These are phyloP conservation scores for Podaxis rugospora DNA, from an alignment of 768 basidiomycete species.

Conservation along the genomic window DNA sequence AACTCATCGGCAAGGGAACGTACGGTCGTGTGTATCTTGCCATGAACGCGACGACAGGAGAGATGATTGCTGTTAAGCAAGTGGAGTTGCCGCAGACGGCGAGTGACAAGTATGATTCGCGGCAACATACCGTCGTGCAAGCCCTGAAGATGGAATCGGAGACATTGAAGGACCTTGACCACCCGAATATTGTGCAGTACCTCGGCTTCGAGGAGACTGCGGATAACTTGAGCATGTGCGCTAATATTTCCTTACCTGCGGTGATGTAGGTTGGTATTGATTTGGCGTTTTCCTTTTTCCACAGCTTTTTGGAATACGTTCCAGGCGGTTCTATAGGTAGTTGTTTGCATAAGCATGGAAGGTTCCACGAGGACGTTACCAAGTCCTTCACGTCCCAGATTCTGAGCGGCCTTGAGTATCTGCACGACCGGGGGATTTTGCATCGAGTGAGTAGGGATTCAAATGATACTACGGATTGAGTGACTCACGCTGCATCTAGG, in stretches of 20 bases:
- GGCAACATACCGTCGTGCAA: conserved; percentile 82
- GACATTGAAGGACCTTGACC: conserved; percentile 93
- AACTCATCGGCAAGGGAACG: conserved; percentile 95
- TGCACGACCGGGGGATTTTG: conserved; percentile 88
- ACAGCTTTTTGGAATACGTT: conserved; percentile 96
- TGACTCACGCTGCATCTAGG: conserved; percentile 39
- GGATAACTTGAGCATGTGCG: conserved; percentile 87
- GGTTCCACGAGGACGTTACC: conserved; percentile 88
- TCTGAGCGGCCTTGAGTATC: conserved; percentile 84
- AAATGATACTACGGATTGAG: not conserved
- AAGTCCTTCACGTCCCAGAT: conserved; percentile 94
- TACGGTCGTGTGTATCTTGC: conserved; percentile 97
- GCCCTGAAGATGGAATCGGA: conserved; percentile 95
- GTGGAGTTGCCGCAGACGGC: conserved; percentile 92
- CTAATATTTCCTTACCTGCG: not conserved
- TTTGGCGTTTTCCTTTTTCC: not conserved
- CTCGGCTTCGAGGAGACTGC: conserved; percentile 92
- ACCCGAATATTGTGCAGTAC: conserved; percentile 96
- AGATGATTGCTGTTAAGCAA: conserved; percentile 99
- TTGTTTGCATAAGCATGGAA: conserved; percentile 86
- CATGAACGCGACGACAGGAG: conserved; percentile 92
- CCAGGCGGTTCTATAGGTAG: conserved; percentile 95
- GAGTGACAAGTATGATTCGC: conserved; percentile 85
- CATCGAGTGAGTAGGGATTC: conserved; percentile 62
- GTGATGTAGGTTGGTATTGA: not conserved